Conservation (phyloP, 1,139 yeast genomes). For the Spencermartinsiella ligniputridi region DNA sequence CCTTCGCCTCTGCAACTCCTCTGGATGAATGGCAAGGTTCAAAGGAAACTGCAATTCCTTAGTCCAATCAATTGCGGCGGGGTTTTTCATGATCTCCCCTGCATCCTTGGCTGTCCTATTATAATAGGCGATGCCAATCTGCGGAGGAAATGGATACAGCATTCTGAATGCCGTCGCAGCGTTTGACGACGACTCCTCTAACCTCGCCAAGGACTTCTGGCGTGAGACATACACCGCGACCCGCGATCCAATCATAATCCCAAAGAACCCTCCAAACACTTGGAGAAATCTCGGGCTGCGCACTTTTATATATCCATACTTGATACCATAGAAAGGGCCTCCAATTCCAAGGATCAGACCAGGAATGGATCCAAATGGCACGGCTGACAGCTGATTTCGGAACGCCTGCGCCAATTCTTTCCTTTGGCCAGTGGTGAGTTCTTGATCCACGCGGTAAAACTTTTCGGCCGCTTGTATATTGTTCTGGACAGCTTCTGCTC, state of each 20-base stretch:
- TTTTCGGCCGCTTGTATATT: constrained; percentile 12
- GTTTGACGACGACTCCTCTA: background rate
- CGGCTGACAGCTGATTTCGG: constrained; percentile 15
- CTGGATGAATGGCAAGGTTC: constrained; percentile 21
- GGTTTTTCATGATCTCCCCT: constrained; percentile 26
- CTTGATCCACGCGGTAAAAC: constrained; percentile 19
- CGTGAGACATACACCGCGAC: constrained; percentile 10
- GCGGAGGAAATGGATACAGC: constrained; percentile 26
- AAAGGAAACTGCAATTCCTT: constrained; percentile 27
- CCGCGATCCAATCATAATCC: constrained; percentile 17
- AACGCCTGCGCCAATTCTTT: constrained; percentile 16
- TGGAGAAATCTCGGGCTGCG: constrained; percentile 1
- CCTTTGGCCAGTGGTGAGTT: constrained; percentile 16
- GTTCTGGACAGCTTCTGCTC: no score
- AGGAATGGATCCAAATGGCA: constrained; percentile 21
- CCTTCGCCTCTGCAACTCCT: background rate
- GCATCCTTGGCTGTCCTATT: constrained; percentile 22
- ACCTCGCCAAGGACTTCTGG: background rate
- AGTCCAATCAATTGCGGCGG: constrained; percentile 28
- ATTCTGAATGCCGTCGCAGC: constrained; percentile 21
- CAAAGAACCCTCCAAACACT: constrained; percentile 18
- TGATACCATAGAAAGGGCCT: constrained; percentile 18
- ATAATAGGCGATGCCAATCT: constrained; percentile 28
- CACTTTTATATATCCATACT: constrained; percentile 7
- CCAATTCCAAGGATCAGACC: constrained; percentile 20